Conservation (phyloP, 805 yeast genomes). For the Starmerella apis region DNA sequence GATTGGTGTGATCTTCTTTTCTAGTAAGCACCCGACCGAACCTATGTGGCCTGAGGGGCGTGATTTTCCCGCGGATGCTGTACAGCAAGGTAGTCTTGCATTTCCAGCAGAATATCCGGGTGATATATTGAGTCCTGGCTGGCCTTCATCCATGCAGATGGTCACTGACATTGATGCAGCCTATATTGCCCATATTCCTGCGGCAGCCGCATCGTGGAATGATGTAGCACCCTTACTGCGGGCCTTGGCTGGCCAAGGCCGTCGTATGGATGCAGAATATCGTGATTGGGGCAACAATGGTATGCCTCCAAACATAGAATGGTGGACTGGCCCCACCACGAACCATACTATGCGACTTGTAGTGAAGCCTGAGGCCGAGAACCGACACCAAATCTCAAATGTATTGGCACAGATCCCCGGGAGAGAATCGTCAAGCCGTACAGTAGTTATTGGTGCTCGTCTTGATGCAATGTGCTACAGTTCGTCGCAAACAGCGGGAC, state of each 20-base stretch:
- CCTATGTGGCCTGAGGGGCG: conserved; percentile 30
- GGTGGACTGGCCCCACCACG: conserved; percentile 38
- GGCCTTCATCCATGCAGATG: conserved; percentile 41
- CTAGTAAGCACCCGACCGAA: conserved; percentile 31
- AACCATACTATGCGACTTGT: conserved; percentile 28
- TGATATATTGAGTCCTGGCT: conserved; percentile 71
- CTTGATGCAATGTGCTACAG: conserved; percentile 72
- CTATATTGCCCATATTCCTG: conserved; percentile 60
- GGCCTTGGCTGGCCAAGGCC: conserved; percentile 34
- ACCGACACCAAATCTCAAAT: conserved; percentile 61
- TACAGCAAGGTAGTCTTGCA: conserved; percentile 38
- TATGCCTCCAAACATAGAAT: conserved; percentile 29
- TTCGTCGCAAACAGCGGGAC: conserved; percentile 62
- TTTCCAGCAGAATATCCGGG: conserved; percentile 57
- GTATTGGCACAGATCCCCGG: conserved; percentile 70
- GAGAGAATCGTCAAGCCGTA: conserved; percentile 58
- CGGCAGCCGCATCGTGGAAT: conserved; percentile 64
- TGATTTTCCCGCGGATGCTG: conserved; percentile 36
- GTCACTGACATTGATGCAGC: conserved; percentile 40
- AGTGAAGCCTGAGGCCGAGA: conserved; percentile 39
- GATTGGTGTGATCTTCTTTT: conserved; percentile 57
- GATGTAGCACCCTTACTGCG: conserved; percentile 46
- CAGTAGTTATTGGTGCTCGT: conserved; percentile 69
- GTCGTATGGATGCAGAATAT: conserved; percentile 16
- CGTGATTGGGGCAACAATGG: conserved; percentile 32